Evolutionary conservation across 2,329 filamentous ascomycete genomes (phyloP).

Genomic region (Pseudohalonectria lignicola): DNA sequence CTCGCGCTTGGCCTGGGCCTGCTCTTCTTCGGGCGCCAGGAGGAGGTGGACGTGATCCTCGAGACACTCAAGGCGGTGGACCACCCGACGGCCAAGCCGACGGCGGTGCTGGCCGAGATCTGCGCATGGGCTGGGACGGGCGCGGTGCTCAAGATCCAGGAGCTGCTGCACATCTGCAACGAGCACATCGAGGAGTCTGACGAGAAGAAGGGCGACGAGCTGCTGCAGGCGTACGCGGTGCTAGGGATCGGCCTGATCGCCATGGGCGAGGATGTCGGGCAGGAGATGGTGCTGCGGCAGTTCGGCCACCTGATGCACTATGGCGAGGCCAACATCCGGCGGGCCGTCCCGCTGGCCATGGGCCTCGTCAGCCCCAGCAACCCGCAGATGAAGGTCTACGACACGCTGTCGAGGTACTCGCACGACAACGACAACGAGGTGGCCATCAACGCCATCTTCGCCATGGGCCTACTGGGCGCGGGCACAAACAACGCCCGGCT

Average conservation of each 20-base stretch:
- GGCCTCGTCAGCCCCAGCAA: conserved; percentile 94
- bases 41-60: conserved; percentile 96
- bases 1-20: conserved; percentile 88
- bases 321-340: conserved; percentile 91
- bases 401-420: conserved; percentile 91
- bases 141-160: conserved; percentile 92
- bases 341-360: conserved; percentile 92
- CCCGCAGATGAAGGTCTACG: conserved; percentile 99
- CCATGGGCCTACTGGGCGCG: conserved; percentile 93
- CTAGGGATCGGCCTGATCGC: conserved; percentile 87
- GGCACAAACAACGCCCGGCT: conserved; percentile 97
- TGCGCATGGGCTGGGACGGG: conserved; percentile 98
- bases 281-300: conserved; percentile 96
- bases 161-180: conserved; percentile 95
- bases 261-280: conserved; percentile 97
- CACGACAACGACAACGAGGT: conserved; percentile 99
- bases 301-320: conserved; percentile 99
- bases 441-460: conserved; percentile 96
- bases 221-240: conserved; percentile 92
- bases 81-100: conserved; percentile 94
- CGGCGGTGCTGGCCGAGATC: conserved; percentile 85
- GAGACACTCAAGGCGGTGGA: conserved; percentile 96
- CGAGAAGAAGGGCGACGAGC: conserved; percentile 89
- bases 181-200: conserved; percentile 92
- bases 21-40: conserved; percentile 91